Percentiles rank a stretch among this genome's conserved stretches.
Evolutionary conservation across 2,329 filamentous ascomycete genomes (phyloP).

Genomic region (Apiospora malaysiana): DNA sequence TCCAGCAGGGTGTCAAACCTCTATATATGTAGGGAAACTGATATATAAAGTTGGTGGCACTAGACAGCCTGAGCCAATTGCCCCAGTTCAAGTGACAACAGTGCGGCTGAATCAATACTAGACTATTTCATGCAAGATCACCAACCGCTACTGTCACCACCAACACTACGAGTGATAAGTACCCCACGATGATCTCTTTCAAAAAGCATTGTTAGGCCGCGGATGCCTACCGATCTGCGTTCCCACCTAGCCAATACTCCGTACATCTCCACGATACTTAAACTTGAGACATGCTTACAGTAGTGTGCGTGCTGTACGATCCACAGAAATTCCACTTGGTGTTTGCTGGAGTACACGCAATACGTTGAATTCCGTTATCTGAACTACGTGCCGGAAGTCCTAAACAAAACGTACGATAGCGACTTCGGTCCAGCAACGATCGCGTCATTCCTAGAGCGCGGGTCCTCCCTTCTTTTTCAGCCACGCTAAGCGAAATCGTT

Average conservation of each 20-base stretch:
- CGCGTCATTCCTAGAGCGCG: background rate
- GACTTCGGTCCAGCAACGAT: slow-evolving; percentile 22
- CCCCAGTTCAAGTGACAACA: no score
- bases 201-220: background rate
- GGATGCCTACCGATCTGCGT: no score
- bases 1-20: no score
- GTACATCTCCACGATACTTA: background rate
- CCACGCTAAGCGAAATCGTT: background rate
- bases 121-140: background rate
- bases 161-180: no score
- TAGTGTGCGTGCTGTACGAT: background rate
- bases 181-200: background rate
- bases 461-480: background rate
- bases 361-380: background rate
- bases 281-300: background rate
- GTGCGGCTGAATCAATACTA: background rate
- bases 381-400: background rate
- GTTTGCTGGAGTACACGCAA: background rate
- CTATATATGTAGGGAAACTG: no score
- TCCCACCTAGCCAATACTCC: no score
- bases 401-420: slow-evolving; percentile 20
- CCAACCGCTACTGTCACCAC: no score
- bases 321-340: background rate
- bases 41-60: no score
- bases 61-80: no score